phyloP scores from a whole-genome alignment of 1,139 yeast species.

The Hansenula lynferdii region DNA sequence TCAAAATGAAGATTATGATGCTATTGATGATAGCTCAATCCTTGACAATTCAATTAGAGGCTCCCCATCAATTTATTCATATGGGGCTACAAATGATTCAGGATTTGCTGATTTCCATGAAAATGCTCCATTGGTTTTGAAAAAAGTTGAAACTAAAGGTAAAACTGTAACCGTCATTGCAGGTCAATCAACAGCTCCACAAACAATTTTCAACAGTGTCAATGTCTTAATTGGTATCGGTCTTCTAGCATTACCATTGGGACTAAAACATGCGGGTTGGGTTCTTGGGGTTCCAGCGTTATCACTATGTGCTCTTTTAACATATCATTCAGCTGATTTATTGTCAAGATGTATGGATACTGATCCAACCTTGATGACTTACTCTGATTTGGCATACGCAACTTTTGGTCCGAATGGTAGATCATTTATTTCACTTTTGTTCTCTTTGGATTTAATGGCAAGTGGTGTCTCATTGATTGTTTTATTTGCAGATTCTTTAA shows the following conservation, averaged over 20 bases:
- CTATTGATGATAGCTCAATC: conserved; percentile 27
- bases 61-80: conserved; percentile 16
- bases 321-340: conserved; percentile 66
- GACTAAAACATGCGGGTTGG: conserved; percentile 70
- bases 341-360: conserved; percentile 65
- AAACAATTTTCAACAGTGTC: conserved; percentile 72
- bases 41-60: conserved; percentile 4
- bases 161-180: conserved; percentile 68
- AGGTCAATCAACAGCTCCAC: conserved; percentile 79
- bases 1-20: conserved; percentile 27
- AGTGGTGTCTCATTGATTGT: conserved; percentile 74
- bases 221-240: conserved; percentile 78
- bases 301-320: conserved; percentile 51
- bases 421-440: conserved; percentile 61
- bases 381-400: conserved; percentile 82
- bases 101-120: conserved; percentile 29
- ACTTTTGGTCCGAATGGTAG: conserved; percentile 63
- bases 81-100: conserved; percentile 22
- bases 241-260: conserved; percentile 68
- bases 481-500: conserved; percentile 79
- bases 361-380: conserved; percentile 74
- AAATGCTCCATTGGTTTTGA: conserved; percentile 51
- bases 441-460: conserved; percentile 73
- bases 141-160: conserved; percentile 73
- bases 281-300: conserved; percentile 55